Percentiles rank a stretch among this genome's conserved stretches.
Evolutionary conservation across 371 early-diverging fungal genomes (phyloP).

Genomic region (Haplosporangium sp.): DNA sequence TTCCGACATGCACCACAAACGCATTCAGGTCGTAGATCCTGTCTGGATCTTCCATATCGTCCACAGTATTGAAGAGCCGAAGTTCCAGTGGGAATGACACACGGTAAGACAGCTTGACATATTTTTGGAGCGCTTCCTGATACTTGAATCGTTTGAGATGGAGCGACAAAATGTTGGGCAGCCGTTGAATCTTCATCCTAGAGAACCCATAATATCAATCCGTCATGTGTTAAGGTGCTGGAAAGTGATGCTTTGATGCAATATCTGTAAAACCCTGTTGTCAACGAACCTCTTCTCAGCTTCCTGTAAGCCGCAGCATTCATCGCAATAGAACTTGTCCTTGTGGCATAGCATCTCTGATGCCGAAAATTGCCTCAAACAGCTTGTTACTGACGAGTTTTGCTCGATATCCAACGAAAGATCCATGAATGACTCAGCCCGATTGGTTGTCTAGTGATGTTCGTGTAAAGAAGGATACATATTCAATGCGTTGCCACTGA

Average conservation of each 20-base stretch:
- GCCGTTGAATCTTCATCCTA: slow-evolving; percentile 94
- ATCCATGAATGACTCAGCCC: slow-evolving; percentile 96
- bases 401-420: slow-evolving; percentile 96
- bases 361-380: slow-evolving; percentile 93
- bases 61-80: slow-evolving; percentile 93
- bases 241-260: neutral
- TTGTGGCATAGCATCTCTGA: slow-evolving; percentile 93
- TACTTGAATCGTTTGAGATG: slow-evolving; percentile 98
- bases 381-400: slow-evolving; percentile 92
- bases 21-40: slow-evolving; percentile 89
- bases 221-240: neutral
- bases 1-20: slow-evolving; percentile 95
- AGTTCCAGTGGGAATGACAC: slow-evolving; percentile 95
- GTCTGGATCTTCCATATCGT: slow-evolving; percentile 88
- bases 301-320: slow-evolving; percentile 94
- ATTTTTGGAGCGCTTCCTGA: slow-evolving; percentile 89
- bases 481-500: neutral
- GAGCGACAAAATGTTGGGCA: slow-evolving; percentile 94
- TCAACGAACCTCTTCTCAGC: slow-evolving; percentile 84
- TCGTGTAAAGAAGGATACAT: neutral
- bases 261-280: neutral
- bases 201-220: neutral
- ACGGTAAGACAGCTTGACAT: slow-evolving; percentile 93
- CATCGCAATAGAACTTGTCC: slow-evolving; percentile 97
- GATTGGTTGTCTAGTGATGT: slow-evolving; percentile 79